These are phyloP conservation scores for Aspergillus fructus DNA, from an alignment of 2,329 filamentous ascomycete species.

Conservation along the genomic window DNA sequence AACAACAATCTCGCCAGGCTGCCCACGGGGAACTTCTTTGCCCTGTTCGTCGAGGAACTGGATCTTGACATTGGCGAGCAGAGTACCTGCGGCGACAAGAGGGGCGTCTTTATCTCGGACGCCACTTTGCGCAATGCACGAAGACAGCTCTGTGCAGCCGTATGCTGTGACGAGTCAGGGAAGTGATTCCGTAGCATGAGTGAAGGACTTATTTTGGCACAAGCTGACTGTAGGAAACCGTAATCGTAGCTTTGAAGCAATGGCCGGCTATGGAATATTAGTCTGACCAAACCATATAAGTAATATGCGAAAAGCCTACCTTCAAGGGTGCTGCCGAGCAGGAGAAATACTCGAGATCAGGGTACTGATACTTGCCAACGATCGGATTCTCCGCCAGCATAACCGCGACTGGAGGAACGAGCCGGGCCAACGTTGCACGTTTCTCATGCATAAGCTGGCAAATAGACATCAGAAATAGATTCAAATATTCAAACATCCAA, in stretches of 20 bases:
- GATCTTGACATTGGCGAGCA: neutral
- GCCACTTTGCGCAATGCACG: neutral
- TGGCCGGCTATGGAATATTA: neutral
- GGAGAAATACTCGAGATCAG: neutral
- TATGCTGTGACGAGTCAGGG: neutral
- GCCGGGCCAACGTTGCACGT: neutral
- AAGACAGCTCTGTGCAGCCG: neutral
- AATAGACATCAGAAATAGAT: neutral
- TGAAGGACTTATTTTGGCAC: neutral
- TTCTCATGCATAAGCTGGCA: neutral
- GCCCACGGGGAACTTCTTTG: neutral
- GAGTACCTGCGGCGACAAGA: neutral
- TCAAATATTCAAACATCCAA: neutral
- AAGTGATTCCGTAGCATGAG: neutral
- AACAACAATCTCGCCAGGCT: neutral
- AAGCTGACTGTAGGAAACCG: neutral
- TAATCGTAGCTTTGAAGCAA: neutral
- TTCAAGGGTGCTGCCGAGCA: neutral
- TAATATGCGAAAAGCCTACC: neutral
- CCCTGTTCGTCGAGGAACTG: neutral
- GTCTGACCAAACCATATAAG: neutral
- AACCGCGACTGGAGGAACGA: neutral
- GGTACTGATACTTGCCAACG: neutral
- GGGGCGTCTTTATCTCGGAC: neutral
- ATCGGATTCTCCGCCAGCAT: neutral